These are phyloP conservation scores for Hydrangea macrophylla DNA, from an alignment of 148 eudicot genomes.

Conservation along the genomic window DNA sequence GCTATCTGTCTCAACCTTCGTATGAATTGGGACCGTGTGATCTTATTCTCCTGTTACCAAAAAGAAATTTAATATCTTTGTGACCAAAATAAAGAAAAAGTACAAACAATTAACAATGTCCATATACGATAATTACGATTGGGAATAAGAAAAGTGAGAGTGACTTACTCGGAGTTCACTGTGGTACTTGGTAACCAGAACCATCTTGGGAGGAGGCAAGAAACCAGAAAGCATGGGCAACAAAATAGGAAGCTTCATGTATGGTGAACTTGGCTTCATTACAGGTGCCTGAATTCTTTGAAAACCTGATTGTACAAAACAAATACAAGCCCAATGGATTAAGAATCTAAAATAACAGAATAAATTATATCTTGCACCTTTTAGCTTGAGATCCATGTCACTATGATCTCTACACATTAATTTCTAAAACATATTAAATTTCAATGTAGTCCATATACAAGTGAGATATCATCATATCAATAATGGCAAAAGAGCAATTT, in stretches of 20 bases:
- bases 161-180: conserved; percentile 37
- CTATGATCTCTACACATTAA: too few relatives aligned
- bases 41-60: conserved; percentile 30
- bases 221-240: conserved; percentile 25
- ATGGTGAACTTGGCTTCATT: conserved; percentile 35
- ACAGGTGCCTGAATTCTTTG: conserved; percentile 10
- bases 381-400: too few relatives aligned
- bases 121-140: background rate
- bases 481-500: too few relatives aligned
- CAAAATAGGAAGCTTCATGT: conserved; percentile 37
- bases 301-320: background rate
- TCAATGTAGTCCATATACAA: too few relatives aligned
- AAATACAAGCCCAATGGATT: background rate
- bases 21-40: conserved; percentile 31
- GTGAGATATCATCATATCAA: too few relatives aligned
- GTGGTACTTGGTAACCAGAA: conserved; percentile 34
- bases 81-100: background rate
- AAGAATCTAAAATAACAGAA: background rate
- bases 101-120: background rate
- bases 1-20: conserved; percentile 35
- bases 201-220: conserved; percentile 24
- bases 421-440: too few relatives aligned
- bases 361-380: background rate
- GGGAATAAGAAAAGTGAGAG: background rate
- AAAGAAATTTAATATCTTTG: background rate